Conservation (phyloP, 1,284 basidiomycete genomes). For the Violaceomyces palustris region DNA sequence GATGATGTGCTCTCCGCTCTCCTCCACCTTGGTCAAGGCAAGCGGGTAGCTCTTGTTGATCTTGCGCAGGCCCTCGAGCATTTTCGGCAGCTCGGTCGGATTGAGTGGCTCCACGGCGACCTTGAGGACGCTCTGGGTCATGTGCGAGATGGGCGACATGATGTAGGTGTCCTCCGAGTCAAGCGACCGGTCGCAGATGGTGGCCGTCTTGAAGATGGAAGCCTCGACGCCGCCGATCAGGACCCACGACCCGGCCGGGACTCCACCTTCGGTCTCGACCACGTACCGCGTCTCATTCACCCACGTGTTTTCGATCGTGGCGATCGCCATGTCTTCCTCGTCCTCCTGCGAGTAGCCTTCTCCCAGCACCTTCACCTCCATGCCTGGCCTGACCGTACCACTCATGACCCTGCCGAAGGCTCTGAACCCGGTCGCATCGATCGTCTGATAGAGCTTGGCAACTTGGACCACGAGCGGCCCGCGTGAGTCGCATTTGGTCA, state of each 20-base stretch:
- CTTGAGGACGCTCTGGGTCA: conserved; percentile 96
- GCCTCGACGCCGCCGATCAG: conserved; percentile 87
- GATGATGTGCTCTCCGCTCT: conserved; percentile 94
- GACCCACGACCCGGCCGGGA: conserved; percentile 86
- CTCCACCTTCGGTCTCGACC: conserved; percentile 78
- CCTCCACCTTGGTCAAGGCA: conserved; percentile 90
- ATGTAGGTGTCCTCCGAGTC: conserved; percentile 75
- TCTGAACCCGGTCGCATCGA: conserved; percentile 89
- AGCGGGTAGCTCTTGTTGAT: conserved; percentile 98
- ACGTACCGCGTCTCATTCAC: conserved; percentile 88
- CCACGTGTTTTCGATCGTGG: conserved; percentile 80
- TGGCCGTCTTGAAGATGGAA: conserved; percentile 92
- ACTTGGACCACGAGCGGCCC: conserved; percentile 89
- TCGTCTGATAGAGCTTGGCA: conserved; percentile 89
- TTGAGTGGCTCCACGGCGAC: conserved; percentile 96
- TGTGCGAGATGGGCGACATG: conserved; percentile 89
- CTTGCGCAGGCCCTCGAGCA: conserved; percentile 91
- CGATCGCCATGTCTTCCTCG: conserved; percentile 93
- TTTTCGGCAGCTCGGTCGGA: conserved; percentile 95
- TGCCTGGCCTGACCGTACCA: conserved; percentile 77
- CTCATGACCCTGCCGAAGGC: conserved; percentile 92
- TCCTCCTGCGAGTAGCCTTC: conserved; percentile 95
- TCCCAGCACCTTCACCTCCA: conserved; percentile 88
- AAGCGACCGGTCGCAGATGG: conserved; percentile 57
- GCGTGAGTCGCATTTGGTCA: conserved; percentile 75